Conservation (phyloP, 2,329 filamentous ascomycete genomes). For the Venturia carpophila region DNA sequence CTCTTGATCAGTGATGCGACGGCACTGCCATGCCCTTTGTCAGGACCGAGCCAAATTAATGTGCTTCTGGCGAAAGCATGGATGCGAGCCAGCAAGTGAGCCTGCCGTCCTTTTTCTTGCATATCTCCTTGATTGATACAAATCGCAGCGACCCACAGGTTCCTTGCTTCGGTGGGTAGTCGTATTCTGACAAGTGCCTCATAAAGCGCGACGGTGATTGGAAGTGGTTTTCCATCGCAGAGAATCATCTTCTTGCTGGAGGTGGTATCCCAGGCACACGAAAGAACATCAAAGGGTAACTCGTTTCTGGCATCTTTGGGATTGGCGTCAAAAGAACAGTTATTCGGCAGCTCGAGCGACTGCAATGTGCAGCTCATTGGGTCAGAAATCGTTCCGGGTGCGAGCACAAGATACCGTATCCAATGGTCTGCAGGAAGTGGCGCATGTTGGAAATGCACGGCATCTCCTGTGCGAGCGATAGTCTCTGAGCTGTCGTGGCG, state of each 20-base stretch:
- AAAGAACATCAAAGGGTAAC: not conserved
- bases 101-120: constrained; percentile 10
- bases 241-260: not conserved
- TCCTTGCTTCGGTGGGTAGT: not conserved
- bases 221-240: constrained; percentile 6
- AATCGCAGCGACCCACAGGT: constrained; percentile 13
- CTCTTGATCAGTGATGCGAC: not conserved
- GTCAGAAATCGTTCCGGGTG: constrained; percentile 5
- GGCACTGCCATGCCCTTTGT: constrained; percentile 5
- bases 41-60: constrained; percentile 13
- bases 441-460: not conserved
- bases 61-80: not conserved
- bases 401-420: constrained; percentile 1
- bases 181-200: constrained; percentile 5
- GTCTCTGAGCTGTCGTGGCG: constrained; percentile 9
- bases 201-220: not conserved
- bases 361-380: constrained; percentile 1
- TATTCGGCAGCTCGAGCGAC: not conserved
- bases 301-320: not conserved
- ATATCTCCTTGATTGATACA: constrained; percentile 13
- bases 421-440: not conserved
- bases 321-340: not conserved
- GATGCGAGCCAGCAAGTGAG: not conserved
- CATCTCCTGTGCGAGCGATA: not conserved
- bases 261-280: not conserved